These are phyloP conservation scores for Metarhizium anisopliae DNA, from an alignment of 2,329 filamentous ascomycete species.

Conservation along the genomic window DNA sequence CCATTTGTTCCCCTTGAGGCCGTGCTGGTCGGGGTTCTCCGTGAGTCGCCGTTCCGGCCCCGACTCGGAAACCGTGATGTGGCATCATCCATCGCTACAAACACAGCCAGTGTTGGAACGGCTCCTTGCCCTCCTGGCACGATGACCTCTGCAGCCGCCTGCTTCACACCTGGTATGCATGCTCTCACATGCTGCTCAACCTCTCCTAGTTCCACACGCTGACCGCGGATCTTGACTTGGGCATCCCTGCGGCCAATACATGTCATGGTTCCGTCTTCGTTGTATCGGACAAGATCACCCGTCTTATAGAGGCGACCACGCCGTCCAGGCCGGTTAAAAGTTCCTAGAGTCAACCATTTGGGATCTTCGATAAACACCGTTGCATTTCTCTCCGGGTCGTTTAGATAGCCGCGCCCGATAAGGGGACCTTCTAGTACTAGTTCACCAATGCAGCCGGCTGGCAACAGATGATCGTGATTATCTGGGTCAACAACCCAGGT, in stretches of 20 bases:
- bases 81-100: neutral
- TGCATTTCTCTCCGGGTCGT: neutral
- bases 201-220: neutral
- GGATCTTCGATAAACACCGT: neutral
- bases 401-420: neutral
- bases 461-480: neutral
- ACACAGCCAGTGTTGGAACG: neutral
- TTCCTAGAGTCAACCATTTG: neutral
- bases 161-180: neutral
- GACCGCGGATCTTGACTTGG: neutral
- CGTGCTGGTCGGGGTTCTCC: neutral
- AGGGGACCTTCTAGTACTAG: neutral
- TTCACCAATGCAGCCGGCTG: neutral
- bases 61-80: too few species aligned
- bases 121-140: neutral
- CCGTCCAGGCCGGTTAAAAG: neutral
- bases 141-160: neutral
- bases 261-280: neutral
- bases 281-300: neutral
- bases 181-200: neutral
- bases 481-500: neutral
- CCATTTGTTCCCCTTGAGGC: neutral
- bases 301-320: neutral
- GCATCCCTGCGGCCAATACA: neutral
- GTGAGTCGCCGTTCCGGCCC: neutral